A percentile compares a stretch with the other conserved stretches of the same genome.
phyloP scores from a whole-genome alignment of 345 rosid genomes.

The thale cress (Arabidopsis thaliana) region TAIR10.1 NC_003070.9:24475001-24475500 shows the following conservation, averaged over 20 bases:
- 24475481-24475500: conserved; percentile 77
- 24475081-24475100: conserved; percentile 1
- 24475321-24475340: conserved; percentile 57
- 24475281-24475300: not conserved
- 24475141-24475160: conserved; percentile 3
- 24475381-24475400: conserved; percentile 76
- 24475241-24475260: conserved; percentile 51
- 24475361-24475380: conserved; percentile 62
- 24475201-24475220: conserved; percentile 7
- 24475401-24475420: conserved; percentile 70
- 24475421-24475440: conserved; percentile 76
- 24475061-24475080: not conserved
- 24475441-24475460: conserved; percentile 68
- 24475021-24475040: not conserved
- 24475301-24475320: conserved; percentile 35
- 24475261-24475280: not conserved
- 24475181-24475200: conserved; percentile 7
- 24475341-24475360: conserved; percentile 72
- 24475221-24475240: conserved; percentile 82
- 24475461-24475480: conserved; percentile 59
- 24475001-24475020: not conserved
- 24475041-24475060: not conserved
- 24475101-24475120: not conserved
- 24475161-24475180: not conserved
- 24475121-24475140: not conserved